These are phyloP conservation scores for Cladophialophora yegresii DNA, from an alignment of 2,329 filamentous ascomycete genomes.

Conservation along the genomic window DNA sequence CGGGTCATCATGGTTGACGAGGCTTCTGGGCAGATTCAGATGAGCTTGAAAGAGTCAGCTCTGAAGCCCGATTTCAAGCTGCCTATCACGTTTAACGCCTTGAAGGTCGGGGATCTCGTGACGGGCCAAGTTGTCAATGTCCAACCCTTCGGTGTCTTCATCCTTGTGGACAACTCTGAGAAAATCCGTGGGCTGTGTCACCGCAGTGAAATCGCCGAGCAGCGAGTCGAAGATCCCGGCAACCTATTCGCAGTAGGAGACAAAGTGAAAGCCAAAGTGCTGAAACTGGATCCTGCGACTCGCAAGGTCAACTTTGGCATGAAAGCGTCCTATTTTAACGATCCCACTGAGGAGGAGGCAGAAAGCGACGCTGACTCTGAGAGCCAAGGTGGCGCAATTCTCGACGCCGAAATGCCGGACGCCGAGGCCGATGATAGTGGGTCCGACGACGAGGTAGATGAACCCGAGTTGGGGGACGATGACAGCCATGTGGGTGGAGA, in stretches of 20 bases:
- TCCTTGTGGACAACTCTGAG: slow-evolving; percentile 80
- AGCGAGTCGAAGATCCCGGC: slow-evolving; percentile 76
- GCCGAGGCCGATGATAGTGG: slow-evolving; percentile 53
- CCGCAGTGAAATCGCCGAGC: slow-evolving; percentile 86
- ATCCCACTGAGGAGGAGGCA: slow-evolving; percentile 57
- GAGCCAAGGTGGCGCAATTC: slow-evolving; percentile 43
- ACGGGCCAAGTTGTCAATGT: slow-evolving; percentile 92
- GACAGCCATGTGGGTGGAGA: slow-evolving; percentile 49
- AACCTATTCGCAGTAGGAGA: slow-evolving; percentile 90
- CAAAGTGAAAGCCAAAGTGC: slow-evolving; percentile 84
- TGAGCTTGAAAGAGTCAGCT: slow-evolving; percentile 83
- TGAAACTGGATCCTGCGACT: slow-evolving; percentile 73
- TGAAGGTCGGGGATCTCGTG: slow-evolving; percentile 76
- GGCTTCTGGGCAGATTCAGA: slow-evolving; percentile 70
- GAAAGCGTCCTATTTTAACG: slow-evolving; percentile 86
- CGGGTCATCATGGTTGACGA: slow-evolving; percentile 74
- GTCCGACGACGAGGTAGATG: slow-evolving; percentile 38
- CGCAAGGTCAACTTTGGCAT: slow-evolving; percentile 84
- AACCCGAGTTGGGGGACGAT: slow-evolving; percentile 40
- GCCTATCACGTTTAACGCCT: slow-evolving; percentile 71
- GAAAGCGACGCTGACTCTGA: slow-evolving; percentile 43
- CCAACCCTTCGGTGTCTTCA: slow-evolving; percentile 92
- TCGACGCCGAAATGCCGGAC: slow-evolving; percentile 40
- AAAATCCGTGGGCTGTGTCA: slow-evolving; percentile 95
- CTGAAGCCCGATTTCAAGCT: slow-evolving; percentile 77